phyloP scores from a whole-genome alignment of 306 rosid genomes.

The Aeschynomene evenia region DNA sequence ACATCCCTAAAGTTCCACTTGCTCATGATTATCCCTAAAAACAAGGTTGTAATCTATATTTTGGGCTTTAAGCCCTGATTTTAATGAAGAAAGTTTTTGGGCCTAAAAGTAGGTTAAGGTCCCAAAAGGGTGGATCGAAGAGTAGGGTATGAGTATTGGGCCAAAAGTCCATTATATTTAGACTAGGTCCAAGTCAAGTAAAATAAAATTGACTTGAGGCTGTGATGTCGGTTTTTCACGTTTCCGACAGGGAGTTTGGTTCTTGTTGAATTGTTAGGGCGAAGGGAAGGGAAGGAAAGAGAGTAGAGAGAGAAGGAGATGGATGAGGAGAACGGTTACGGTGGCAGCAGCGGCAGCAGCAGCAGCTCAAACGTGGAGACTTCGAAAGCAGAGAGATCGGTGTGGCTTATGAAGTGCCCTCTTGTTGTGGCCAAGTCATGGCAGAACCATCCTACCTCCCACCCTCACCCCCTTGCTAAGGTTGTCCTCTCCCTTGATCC shows the following conservation, averaged over 20 bases:
- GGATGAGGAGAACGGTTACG: slow-evolving; percentile 62
- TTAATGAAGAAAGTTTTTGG: too few relatives aligned
- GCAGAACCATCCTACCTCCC: slow-evolving; percentile 75
- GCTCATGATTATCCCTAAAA: neutral
- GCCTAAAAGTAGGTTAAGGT: neutral
- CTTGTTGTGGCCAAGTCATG: slow-evolving; percentile 83
- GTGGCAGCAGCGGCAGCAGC: slow-evolving; percentile 46
- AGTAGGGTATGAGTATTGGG: neutral
- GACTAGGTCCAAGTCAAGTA: slow-evolving; percentile 3
- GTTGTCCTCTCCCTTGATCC: slow-evolving; percentile 95
- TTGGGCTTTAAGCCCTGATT: too few relatives aligned
- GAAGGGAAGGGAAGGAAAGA: neutral
- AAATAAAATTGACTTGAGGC: slow-evolving; percentile 6
- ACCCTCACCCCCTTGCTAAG: slow-evolving; percentile 83
- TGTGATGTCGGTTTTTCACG: neutral
- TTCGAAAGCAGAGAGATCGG: slow-evolving; percentile 79
- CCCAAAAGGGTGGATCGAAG: neutral
- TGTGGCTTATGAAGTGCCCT: slow-evolving; percentile 98
- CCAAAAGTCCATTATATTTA: neutral
- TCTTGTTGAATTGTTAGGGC: neutral
- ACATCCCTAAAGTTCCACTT: neutral
- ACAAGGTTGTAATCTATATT: too few relatives aligned
- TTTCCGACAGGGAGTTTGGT: neutral
- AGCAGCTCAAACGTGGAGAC: slow-evolving; percentile 65
- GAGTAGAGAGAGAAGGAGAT: neutral